Evolutionary conservation across 768 basidiomycete genomes (phyloP), one percentile per base, ranked within the genome.

Genomic region (Tremella fuciformis): DNA sequence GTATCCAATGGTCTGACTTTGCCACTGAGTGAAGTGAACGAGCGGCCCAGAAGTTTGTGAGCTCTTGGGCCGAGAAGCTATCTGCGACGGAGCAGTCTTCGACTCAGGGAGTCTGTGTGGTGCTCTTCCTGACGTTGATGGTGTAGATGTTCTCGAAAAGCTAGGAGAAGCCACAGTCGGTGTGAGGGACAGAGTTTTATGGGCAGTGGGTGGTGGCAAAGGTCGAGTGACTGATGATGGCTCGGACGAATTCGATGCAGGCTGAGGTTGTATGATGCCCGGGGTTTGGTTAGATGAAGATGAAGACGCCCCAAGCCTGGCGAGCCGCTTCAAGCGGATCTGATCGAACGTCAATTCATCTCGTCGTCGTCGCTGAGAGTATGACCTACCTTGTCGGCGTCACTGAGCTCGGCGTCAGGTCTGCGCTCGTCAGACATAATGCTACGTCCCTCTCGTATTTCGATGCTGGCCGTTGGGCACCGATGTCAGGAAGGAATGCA

Each of bases 281-380:
- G 64, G 29, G 73, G 51, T 3, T 34, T 66, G 42, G 76, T 41
- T 26, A 22, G 56, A 47, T 39, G 65, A 39, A 21, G 63, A 21
- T 16, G 65, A 56, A 24, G 78, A 66, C 39, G 71, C 80, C 70
- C 88, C 87, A 8, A 97, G 82, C 75, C 88, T 90, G 29, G 89
- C 91, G 53, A 98, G 82, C 56, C 93, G 85, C 78, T 94, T 94
- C 24, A 59, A 40, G 18, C 57, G 54, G 39, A 63, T 63, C 61
- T 63, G 26, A 13, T 22, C 13, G 13, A 13, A 38, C 13, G 13
- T 46, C 48, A 1, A 59, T 48, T 44, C 24, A 1, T 42, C 22
- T 46, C 2, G 48, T 37, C n/a, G 39, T 9, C 44, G 26, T 18
- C 13, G n/a, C 50, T 29, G 1, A 46, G 26, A 11, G 37, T 25